Base-by-base conservation (phyloP, 2,329 filamentous ascomycete species). In the Exophiala oligosperma region DNA sequence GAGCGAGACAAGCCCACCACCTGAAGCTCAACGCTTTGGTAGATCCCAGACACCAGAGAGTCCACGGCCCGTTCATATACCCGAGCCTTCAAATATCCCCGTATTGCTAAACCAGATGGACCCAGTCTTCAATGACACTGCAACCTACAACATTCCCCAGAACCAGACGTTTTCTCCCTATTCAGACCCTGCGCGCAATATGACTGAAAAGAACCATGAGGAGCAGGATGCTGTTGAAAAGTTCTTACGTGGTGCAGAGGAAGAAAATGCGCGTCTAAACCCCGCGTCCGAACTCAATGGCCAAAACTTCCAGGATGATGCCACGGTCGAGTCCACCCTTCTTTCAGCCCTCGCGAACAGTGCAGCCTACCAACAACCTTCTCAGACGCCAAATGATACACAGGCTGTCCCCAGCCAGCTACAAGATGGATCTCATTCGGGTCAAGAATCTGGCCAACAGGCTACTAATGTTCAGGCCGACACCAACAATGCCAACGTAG, bases 91-190 rank as follows among this genome's bases (percentile, higher is more conserved):
- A 66, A 87, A 84, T 66, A 88, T 90, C 59, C 85, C 87, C 57
- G 82, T 90, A 54, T 78, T 90, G 69, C 81, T 86, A 70, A 85
- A 87, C 70, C 86, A 89, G 75, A 90, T 85, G 82, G 86, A 90
- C 74, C 84, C 85, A 54, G 76, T 82, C 66, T 88, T 89, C 78
- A 86, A 87, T 74, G 85, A 88, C 71, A 84, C 84, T 56, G 79
- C 84, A 54, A 81, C 80, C 62, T 83, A 84, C 71, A 77, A 77
- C 60, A 82, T 77, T 68, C 71, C 69, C 59, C 69, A 60, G 55
- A 62, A 65, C 37, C 65, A 67, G 56, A 64, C 50, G 48, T 64
- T 67, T 46, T 64, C 65, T 58, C 63, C 64, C 57, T 67, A 63
- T 52, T 60, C 63, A 57, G 62, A 67, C 32, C 57, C 52, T 61